Evolutionary conservation across 208 protist species (phyloP), one percentile per base, ranked within the genome.

Genomic region (Leishmania aethiopica): DNA sequence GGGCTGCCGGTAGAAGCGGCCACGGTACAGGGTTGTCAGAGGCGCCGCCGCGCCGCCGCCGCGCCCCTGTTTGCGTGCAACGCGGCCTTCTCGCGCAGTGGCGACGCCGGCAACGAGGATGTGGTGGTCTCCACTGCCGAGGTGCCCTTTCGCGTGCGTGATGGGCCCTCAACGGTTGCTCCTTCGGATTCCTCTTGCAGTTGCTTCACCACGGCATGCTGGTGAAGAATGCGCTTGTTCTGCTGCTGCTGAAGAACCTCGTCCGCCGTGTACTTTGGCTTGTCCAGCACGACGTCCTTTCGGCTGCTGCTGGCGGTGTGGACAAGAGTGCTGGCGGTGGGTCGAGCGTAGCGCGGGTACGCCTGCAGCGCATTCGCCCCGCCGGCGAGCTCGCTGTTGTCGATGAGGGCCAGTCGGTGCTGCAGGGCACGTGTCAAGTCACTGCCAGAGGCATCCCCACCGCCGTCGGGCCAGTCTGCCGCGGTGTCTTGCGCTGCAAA

Each of bases 291-390:
- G 47, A 92, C 84, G 45, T 87, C 84, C 49, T 86, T 78, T 17
- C 82, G 86, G n/a, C 49, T 83, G 60, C 85, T 74, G 55, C 83
- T 95, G 25, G 91, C 92, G 2, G 79, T 42, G 70, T 89, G 90
- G 66, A 96, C 70, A 2, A 97, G 85, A 22, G 90, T 87, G 35
- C 86, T 81, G 51, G 90, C 91, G 17, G 94, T 97, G 3, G 86
- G 86, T 3, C 87, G 83, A 4, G 92, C 86, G 85, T 96, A 97
- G 37, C 86, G 86, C 32, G 92, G 91, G 71, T 90, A 81, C 35
- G 71, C 67, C 59, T 77, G 69, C 62, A 82, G 40, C 28, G 71
- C 82, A 28, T 77, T 88, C 17, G 77, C 84, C 51, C 87, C 85
- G 40, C 83, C 75, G 11, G 89, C 88, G 66, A 95, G 69, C 81